phyloP scores from a whole-genome alignment of 768 basidiomycete species.

The Rhodotorula graminis region DNA sequence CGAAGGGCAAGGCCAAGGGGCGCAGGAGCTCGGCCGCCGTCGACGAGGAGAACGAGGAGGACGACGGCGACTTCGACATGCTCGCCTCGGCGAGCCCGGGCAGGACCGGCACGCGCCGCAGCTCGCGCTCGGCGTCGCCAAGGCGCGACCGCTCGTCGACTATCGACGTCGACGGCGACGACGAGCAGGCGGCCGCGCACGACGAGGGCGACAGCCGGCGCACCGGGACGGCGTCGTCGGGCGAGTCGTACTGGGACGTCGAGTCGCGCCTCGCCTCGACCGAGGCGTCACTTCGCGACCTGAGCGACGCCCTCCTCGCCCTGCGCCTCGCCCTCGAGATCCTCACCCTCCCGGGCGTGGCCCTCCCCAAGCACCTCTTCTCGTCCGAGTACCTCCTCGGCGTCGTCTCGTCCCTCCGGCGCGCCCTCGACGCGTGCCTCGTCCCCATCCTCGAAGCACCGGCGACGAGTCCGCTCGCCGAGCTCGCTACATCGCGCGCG shows the following conservation, averaged over 20 bases:
- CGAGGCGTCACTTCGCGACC: background rate
- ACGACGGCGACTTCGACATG: constrained; percentile 45
- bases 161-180: background rate
- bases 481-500: constrained; percentile 14
- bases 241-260: background rate
- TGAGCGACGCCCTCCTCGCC: constrained; percentile 30
- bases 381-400: constrained; percentile 86
- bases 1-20: constrained; percentile 9
- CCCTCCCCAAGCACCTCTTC: constrained; percentile 59
- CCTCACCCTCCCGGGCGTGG: constrained; percentile 17
- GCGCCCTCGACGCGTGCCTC: constrained; percentile 68
- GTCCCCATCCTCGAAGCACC: constrained; percentile 78
- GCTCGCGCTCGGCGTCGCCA: constrained; percentile 4
- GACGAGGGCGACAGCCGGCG: constrained; percentile 3
- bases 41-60: constrained; percentile 12
- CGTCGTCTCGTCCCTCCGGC: constrained; percentile 72
- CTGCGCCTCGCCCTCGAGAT: constrained; percentile 24
- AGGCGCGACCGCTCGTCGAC: background rate
- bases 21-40: constrained; percentile 35
- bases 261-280: background rate
- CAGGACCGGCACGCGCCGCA: background rate
- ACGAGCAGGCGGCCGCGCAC: background rate
- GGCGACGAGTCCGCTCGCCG: constrained; percentile 23
- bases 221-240: background rate
- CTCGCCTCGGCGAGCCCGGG: background rate